Conservation (phyloP, 1,139 yeast genomes). For the Hansenula lynferdii region DNA sequence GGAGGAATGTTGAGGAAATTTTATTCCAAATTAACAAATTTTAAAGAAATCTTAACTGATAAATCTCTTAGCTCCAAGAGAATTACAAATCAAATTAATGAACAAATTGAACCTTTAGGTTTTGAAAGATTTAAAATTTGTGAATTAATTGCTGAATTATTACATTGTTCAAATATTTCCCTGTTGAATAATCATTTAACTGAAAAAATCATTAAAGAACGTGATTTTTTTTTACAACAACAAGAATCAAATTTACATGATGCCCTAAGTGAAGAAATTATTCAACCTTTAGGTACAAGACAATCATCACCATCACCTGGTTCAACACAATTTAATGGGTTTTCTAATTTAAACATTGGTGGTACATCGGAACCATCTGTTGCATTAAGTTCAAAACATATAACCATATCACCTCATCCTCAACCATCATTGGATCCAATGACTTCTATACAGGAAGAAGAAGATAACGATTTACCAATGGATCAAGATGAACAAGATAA, state of each 20-base stretch:
- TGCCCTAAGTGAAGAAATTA: slow-evolving; percentile 20
- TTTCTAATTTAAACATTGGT: slow-evolving; percentile 21
- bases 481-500: slow-evolving; percentile 2
- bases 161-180: slow-evolving; percentile 97
- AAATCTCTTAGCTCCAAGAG: slow-evolving; percentile 15
- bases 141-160: slow-evolving; percentile 88
- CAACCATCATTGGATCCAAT: slow-evolving; percentile 1
- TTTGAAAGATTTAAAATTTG: slow-evolving; percentile 95
- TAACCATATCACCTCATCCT: slow-evolving; percentile 18
- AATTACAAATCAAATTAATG: slow-evolving; percentile 29
- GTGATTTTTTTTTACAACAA: slow-evolving; percentile 59
- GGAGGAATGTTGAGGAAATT: slow-evolving; percentile 31
- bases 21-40: slow-evolving; percentile 27
- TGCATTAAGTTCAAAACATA: slow-evolving; percentile 19
- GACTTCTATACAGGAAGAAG: slow-evolving; percentile 8
- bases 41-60: slow-evolving; percentile 45
- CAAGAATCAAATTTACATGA: slow-evolving; percentile 19
- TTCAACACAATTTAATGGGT: not conserved
- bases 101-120: slow-evolving; percentile 76
- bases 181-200: slow-evolving; percentile 82
- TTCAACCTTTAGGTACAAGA: not conserved
- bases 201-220: slow-evolving; percentile 66
- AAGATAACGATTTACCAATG: not conserved
- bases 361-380: slow-evolving; percentile 24
- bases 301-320: not conserved